Evolutionary conservation across 2,329 filamentous ascomycete species (phyloP).

Genomic region (Colletotrichum incanum): DNA sequence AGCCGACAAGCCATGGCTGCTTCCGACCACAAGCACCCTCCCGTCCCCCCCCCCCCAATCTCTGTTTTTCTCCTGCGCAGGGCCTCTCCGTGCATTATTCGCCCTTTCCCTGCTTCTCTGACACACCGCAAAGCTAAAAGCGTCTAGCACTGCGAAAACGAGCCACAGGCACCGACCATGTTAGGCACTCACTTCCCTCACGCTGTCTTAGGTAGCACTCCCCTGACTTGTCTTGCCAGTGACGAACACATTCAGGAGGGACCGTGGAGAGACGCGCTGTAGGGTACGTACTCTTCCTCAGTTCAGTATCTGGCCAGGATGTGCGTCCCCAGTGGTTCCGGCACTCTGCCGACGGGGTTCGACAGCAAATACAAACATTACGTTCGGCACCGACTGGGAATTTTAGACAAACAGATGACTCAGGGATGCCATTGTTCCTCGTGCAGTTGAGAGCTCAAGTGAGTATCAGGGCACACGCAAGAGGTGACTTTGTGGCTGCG

Average conservation of each 20-base stretch:
- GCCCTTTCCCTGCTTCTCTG: conserved; percentile 6
- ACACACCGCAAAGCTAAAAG: conserved; percentile 8
- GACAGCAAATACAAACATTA: not conserved
- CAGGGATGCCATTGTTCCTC: not conserved
- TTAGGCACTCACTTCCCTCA: not conserved
- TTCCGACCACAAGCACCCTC: not conserved
- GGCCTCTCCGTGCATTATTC: not conserved
- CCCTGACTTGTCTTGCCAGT: not conserved
- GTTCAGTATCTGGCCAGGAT: not conserved
- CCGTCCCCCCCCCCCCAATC: not conserved
- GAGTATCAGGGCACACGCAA: not conserved
- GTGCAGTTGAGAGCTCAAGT: not conserved
- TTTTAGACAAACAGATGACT: not conserved
- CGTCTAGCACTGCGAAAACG: conserved; percentile 26
- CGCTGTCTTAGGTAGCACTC: not conserved
- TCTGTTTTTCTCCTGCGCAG: not conserved
- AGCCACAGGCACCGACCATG: conserved; percentile 22
- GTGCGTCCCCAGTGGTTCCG: conserved; percentile 1
- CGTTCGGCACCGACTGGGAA: conserved; percentile 1
- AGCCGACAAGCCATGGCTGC: conserved; percentile 25
- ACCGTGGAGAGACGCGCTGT: not conserved
- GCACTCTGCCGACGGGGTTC: conserved; percentile 25
- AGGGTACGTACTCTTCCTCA: not conserved
- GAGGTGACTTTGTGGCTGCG: not conserved
- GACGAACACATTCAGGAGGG: not conserved